Base-by-base conservation (phyloP, 129 eudicot species). In the Mikania micrantha region DNA sequence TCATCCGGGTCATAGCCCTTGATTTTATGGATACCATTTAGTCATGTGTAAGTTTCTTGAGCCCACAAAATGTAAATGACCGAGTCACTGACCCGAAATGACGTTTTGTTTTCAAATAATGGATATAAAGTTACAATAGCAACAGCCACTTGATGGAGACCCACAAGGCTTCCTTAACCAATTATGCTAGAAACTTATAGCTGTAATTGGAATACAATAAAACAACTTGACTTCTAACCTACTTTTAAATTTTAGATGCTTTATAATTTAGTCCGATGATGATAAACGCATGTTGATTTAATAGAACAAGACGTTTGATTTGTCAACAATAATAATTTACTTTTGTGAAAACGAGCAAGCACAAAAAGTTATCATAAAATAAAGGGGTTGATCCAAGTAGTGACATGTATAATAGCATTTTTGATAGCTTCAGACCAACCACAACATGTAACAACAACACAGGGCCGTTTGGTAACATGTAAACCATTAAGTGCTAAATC, bases 341-440 rank as follows among this genome's bases (percentile, higher is more conserved):
- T 53, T 53, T 24, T 53, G 24, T 12, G n/a, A 53, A 53, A 22
- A 12, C 60, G 8, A 41, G 2, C 3, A 53, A 22, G n/a, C 22
- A 53, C 34, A 24, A 53, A 53, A 53, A 11, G 60, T 24, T 22
- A 0, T 52, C 24, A 24, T 53, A 17, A 53, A 22, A 53, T 24
- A 53, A 53, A 22, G 31, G 16, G 60, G 60, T 24, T n/a, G 1
- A 53, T 53, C n/a, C 17, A 22, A 24, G 52, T 45, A 49, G 60
- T 22, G 60, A 16, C 58, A 4, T 53, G 34, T 53, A 53, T 32
- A 22, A 24, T 69, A 81, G 77, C 83, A 81, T 85, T 86, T 91
- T 83, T 1, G 90, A 91, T 67, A 87, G 84, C 78, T 85, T 81
- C 28, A 85, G 84, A 74, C 93, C 86, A 80, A 87, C 90, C 58